Conservation (phyloP, 2,329 filamentous ascomycete genomes). For the Cladosporium sp. region DNA sequence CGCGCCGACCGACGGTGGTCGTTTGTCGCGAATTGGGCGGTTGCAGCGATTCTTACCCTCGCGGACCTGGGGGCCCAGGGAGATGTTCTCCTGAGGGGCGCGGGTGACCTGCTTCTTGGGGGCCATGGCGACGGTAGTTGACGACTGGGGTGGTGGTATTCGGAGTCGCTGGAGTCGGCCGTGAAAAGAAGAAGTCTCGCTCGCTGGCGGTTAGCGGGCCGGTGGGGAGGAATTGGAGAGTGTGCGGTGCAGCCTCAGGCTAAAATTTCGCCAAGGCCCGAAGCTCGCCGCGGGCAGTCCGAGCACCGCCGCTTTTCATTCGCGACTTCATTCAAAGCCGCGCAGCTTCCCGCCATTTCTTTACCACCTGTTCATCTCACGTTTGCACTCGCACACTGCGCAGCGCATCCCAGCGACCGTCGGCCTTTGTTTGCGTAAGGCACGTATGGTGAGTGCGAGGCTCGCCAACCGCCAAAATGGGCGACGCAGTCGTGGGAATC, state of each 20-base stretch:
- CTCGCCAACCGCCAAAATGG: constrained; percentile 40
- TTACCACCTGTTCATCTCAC: not conserved
- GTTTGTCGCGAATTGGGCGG: constrained; percentile 26
- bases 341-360: not conserved
- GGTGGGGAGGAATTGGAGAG: constrained; percentile 4
- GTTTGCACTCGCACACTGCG: not conserved
- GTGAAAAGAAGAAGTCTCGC: constrained; percentile 9
- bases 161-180: constrained; percentile 6
- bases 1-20: not conserved
- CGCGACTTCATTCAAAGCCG: constrained; percentile 1
- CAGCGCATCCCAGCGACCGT: not conserved
- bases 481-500: constrained; percentile 75
- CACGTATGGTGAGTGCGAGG: constrained; percentile 2
- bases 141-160: constrained; percentile 5
- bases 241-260: constrained; percentile 1
- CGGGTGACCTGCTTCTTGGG: constrained; percentile 84
- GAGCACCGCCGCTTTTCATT: constrained; percentile 9
- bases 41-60: constrained; percentile 58
- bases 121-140: constrained; percentile 58
- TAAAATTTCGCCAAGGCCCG: not conserved
- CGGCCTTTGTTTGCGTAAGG: not conserved
- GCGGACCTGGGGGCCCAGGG: constrained; percentile 90
- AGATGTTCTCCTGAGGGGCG: constrained; percentile 90
- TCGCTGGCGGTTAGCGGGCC: not conserved
- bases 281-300: not conserved